Conservation (phyloP, 2,329 filamentous ascomycete species). For the Fusarium tuaranense region DNA sequence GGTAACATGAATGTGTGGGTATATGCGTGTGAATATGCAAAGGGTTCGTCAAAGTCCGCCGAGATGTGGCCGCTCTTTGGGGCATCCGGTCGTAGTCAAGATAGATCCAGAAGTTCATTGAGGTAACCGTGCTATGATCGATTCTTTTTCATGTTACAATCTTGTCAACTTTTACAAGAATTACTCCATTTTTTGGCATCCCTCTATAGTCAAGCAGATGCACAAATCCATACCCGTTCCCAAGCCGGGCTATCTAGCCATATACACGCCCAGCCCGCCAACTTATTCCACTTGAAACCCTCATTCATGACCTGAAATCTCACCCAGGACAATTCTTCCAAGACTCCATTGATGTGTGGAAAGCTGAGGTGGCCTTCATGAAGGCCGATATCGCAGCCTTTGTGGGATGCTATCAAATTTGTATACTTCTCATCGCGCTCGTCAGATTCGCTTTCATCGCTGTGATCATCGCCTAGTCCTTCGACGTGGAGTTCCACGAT, state of each 20-base stretch:
- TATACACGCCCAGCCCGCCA: slow-evolving; percentile 91
- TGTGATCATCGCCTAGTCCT: slow-evolving; percentile 60
- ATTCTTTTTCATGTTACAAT: slow-evolving; percentile 14
- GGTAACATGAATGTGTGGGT: background rate
- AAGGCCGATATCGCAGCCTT: slow-evolving; percentile 74
- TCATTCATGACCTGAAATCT: slow-evolving; percentile 91
- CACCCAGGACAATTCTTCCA: slow-evolving; percentile 78
- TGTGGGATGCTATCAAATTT: slow-evolving; percentile 67
- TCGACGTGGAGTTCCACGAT: slow-evolving; percentile 88
- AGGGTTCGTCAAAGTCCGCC: background rate
- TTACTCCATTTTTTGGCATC: slow-evolving; percentile 70
- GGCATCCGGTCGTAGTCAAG: background rate
- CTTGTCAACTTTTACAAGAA: slow-evolving; percentile 82
- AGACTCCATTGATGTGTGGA: slow-evolving; percentile 64
- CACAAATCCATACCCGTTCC: slow-evolving; percentile 80
- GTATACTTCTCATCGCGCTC: slow-evolving; percentile 63
- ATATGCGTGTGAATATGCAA: background rate
- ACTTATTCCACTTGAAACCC: slow-evolving; percentile 79
- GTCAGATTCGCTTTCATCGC: slow-evolving; percentile 54
- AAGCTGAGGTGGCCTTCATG: slow-evolving; percentile 69
- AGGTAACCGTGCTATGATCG: background rate
- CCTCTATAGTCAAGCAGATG: slow-evolving; percentile 79
- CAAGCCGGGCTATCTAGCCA: slow-evolving; percentile 84
- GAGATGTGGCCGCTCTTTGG: background rate
- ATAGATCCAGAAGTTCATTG: background rate